phyloP scores from a whole-genome alignment of 208 protist species.

The Leishmania amazonensis region DNA sequence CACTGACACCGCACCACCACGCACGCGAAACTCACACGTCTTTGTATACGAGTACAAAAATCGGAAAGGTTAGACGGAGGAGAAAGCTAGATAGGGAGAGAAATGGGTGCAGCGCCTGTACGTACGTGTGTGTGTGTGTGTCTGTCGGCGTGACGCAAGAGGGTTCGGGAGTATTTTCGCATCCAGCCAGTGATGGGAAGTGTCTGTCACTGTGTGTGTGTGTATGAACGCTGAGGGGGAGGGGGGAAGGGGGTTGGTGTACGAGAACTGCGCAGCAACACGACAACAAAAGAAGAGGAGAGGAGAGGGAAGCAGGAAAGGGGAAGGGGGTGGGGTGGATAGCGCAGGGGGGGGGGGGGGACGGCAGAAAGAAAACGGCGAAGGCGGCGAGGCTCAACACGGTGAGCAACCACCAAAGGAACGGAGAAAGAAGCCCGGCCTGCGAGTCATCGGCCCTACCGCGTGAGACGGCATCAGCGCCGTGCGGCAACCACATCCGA shows the following conservation, averaged over 20 bases:
- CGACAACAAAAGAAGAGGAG: not conserved
- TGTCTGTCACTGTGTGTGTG: not conserved
- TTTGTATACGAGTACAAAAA: not conserved
- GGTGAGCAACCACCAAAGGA: not conserved
- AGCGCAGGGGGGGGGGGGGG: not conserved
- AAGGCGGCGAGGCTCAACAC: not conserved
- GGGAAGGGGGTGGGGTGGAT: not conserved
- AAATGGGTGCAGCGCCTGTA: not conserved
- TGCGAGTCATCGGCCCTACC: not conserved
- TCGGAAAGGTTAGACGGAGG: not conserved
- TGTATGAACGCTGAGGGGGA: not conserved
- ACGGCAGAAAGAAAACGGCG: no score
- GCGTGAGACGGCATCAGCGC: not conserved
- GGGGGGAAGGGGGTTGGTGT: not conserved
- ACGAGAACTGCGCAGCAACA: not conserved
- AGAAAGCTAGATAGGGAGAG: not conserved
- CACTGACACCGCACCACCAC: not conserved
- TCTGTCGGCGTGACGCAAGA: not conserved
- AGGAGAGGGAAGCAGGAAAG: not conserved
- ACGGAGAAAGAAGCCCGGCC: no score
- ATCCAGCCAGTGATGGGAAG: constrained; percentile 2
- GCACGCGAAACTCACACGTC: not conserved
- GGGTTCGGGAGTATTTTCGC: not conserved
- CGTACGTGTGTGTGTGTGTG: not conserved
- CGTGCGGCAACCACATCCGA: not conserved